These are phyloP conservation scores for Penicillium decumbens DNA, from an alignment of 2,329 filamentous ascomycete genomes.

Conservation along the genomic window DNA sequence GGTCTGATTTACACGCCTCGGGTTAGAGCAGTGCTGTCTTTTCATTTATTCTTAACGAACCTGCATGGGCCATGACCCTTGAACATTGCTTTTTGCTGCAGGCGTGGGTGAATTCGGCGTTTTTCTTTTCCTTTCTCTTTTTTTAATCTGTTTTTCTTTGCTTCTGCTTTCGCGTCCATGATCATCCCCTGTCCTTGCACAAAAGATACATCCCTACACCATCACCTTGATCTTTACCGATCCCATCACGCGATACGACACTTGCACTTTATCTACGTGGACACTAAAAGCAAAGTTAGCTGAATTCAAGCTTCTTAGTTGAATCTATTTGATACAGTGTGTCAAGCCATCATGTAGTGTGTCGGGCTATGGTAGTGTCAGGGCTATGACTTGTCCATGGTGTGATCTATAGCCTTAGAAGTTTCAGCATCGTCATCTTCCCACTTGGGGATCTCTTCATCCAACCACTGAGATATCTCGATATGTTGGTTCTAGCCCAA, in stretches of 20 bases:
- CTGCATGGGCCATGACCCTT: constrained; percentile 14
- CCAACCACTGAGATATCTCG: too few species aligned
- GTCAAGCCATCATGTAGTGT: too few species aligned
- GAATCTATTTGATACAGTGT: neutral
- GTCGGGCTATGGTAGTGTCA: too few species aligned
- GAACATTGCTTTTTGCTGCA: constrained; percentile 4
- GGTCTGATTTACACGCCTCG: constrained; percentile 26
- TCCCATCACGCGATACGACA: constrained; percentile 1
- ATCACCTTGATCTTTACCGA: neutral
- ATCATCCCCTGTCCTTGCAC: constrained; percentile 9
- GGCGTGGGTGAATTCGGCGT: constrained; percentile 33
- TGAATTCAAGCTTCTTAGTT: neutral
- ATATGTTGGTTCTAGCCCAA: too few species aligned
- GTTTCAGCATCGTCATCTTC: too few species aligned
- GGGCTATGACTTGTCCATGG: too few species aligned
- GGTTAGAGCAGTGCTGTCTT: constrained; percentile 22
- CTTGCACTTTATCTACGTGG: neutral
- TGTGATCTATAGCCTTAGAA: too few species aligned
- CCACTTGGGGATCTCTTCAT: too few species aligned
- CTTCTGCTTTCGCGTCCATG: constrained; percentile 3
- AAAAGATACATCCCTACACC: constrained; percentile 10
- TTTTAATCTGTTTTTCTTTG: constrained; percentile 8
- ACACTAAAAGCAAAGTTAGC: constrained; percentile 8
- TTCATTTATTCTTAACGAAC: constrained; percentile 18
- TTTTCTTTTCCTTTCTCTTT: neutral